These are phyloP conservation scores for Tulasnella sp. DNA, from an alignment of 768 basidiomycete species.

Conservation along the genomic window DNA sequence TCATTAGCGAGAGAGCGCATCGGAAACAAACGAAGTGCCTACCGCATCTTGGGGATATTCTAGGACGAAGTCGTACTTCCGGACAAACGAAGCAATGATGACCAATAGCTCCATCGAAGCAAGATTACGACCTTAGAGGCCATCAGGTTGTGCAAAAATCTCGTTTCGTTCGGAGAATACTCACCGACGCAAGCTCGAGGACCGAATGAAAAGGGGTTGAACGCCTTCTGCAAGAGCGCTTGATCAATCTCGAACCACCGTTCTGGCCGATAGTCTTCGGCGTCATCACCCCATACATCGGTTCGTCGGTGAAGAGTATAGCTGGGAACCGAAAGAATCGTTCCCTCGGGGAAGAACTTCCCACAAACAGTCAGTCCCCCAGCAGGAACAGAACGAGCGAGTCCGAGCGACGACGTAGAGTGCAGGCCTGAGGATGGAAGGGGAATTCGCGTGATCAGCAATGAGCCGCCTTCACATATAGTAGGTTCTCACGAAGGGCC, in stretches of 20 bases:
- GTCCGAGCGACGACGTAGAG: conserved; percentile 42
- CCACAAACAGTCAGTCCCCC: conserved; percentile 56
- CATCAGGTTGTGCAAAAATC: not conserved
- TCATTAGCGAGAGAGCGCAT: conserved; percentile 14
- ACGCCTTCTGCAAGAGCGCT: conserved; percentile 51
- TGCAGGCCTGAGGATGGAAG: conserved; percentile 20
- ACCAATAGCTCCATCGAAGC: conserved; percentile 69
- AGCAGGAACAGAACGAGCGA: conserved; percentile 67
- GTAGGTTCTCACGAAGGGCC: conserved; percentile 70
- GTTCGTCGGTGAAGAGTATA: conserved; percentile 72
- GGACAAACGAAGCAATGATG: conserved; percentile 69
- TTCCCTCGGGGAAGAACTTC: conserved; percentile 56
- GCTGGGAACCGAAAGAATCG: conserved; percentile 67
- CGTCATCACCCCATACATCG: conserved; percentile 66
- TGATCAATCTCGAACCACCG: conserved; percentile 51
- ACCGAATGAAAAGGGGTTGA: conserved; percentile 79
- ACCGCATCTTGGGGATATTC: conserved; percentile 47
- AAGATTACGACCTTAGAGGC: conserved; percentile 35
- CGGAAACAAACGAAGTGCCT: conserved; percentile 20
- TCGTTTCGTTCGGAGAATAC: not conserved
- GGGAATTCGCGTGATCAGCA: conserved; percentile 25
- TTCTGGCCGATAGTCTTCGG: conserved; percentile 42
- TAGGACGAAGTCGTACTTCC: conserved; percentile 63
- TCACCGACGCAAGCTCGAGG: conserved; percentile 78
- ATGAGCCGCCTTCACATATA: no score